phyloP scores from a whole-genome alignment of 129 eudicot genomes.

The Scalesia atractyloides region DNA sequence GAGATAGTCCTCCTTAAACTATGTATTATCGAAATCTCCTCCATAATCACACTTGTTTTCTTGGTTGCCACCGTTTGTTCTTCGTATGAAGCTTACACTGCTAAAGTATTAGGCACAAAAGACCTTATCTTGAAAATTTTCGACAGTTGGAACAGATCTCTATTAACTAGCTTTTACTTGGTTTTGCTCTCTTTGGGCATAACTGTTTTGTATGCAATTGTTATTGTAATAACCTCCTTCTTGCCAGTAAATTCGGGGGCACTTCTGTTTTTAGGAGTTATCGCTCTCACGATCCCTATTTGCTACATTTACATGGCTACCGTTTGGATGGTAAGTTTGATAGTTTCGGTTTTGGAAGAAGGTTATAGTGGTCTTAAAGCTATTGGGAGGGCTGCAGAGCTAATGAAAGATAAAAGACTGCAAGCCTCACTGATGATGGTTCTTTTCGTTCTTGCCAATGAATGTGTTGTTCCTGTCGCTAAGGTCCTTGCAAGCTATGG shows the following conservation, averaged over 20 bases:
- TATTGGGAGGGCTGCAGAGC: slow-evolving; percentile 20
- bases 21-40: slow-evolving; percentile 8
- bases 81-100: slow-evolving; percentile 37
- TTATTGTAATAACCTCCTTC: background rate
- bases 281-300: background rate
- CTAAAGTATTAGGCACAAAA: slow-evolving; percentile 15
- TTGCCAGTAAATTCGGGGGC: background rate
- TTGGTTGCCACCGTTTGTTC: slow-evolving; percentile 21
- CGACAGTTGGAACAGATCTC: slow-evolving; percentile 25
- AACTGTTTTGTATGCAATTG: background rate
- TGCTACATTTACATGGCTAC: slow-evolving; percentile 5
- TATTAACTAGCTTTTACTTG: slow-evolving; percentile 32
- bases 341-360: slow-evolving; percentile 38
- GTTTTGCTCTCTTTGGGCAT: slow-evolving; percentile 9
- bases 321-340: slow-evolving; percentile 33
- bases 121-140: slow-evolving; percentile 22
- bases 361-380: slow-evolving; percentile 30
- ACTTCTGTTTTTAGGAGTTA: background rate
- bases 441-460: slow-evolving; percentile 10
- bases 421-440: slow-evolving; percentile 23
- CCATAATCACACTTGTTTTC: slow-evolving; percentile 14
- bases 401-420: slow-evolving; percentile 26
- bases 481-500: background rate
- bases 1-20: slow-evolving; percentile 2
- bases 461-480: background rate